Conservation (phyloP, 148 eudicot genomes). For the Oxyria digyna region DNA sequence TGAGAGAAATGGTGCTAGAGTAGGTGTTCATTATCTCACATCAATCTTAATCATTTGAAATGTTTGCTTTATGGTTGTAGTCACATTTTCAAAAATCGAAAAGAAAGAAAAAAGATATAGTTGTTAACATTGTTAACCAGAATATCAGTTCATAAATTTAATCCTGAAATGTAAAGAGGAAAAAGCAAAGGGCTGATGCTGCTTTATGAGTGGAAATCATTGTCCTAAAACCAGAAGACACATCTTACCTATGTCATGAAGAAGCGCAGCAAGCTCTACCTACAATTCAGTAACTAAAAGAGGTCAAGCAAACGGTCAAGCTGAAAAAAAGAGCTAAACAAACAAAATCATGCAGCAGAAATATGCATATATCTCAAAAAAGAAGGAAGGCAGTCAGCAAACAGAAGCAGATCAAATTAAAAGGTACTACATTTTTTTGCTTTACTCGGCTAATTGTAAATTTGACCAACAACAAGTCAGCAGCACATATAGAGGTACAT, state of each 20-base stretch:
- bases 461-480: too few species aligned
- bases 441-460: too few species aligned
- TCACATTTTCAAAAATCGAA: background rate
- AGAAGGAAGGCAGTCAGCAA: background rate
- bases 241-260: conserved; percentile 75
- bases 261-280: conserved; percentile 97
- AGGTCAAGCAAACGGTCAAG: background rate
- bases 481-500: too few species aligned
- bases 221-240: background rate
- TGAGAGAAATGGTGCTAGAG: background rate
- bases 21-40: background rate
- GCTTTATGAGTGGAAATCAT: background rate
- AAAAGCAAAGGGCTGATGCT: background rate
- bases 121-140: background rate
- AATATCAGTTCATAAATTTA: background rate
- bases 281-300: conserved; percentile 17
- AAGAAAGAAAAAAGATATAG: background rate
- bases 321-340: background rate
- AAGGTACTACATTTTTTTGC: too few species aligned
- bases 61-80: background rate
- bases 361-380: background rate
- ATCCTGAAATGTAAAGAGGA: background rate
- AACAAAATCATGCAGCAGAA: background rate
- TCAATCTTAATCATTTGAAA: background rate
- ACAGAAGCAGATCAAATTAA: too few species aligned